phyloP scores from a whole-genome alignment of 768 basidiomycete genomes.

The Trametes meyenii region DNA sequence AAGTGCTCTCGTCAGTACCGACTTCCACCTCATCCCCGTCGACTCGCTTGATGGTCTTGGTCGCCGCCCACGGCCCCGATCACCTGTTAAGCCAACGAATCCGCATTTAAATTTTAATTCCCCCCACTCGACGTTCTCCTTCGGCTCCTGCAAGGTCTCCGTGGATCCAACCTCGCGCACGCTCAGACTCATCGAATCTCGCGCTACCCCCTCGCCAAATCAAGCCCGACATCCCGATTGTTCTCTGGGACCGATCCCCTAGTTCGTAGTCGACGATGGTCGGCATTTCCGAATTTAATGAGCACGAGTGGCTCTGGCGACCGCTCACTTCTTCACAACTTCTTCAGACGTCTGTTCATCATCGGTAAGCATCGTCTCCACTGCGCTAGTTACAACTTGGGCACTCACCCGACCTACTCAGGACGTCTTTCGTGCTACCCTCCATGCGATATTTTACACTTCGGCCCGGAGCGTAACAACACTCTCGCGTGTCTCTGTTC shows the following conservation, averaged over 20 bases:
- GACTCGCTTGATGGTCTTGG: background rate
- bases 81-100: background rate
- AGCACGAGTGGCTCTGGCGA: slow-evolving; percentile 5
- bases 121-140: background rate
- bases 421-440: too few relatives aligned
- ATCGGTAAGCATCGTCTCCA: too few relatives aligned
- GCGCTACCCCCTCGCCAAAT: background rate
- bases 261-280: background rate
- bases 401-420: too few relatives aligned
- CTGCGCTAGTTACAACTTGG: too few relatives aligned
- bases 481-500: too few relatives aligned
- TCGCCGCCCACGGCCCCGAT: background rate
- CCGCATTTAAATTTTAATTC: too few relatives aligned
- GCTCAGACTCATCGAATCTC: background rate
- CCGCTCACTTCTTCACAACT: too few relatives aligned
- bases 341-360: too few relatives aligned
- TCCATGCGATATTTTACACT: too few relatives aligned
- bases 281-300: background rate
- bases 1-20: background rate
- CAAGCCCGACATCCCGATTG: slow-evolving; percentile 4
- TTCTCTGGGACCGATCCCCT: slow-evolving; percentile 4
- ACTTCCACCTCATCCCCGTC: background rate
- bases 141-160: background rate
- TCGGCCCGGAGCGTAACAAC: too few relatives aligned
- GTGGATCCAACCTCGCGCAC: background rate